Base-by-base conservation (phyloP, 805 yeast genomes). In the Cyberlindnera mississippiensis region DNA sequence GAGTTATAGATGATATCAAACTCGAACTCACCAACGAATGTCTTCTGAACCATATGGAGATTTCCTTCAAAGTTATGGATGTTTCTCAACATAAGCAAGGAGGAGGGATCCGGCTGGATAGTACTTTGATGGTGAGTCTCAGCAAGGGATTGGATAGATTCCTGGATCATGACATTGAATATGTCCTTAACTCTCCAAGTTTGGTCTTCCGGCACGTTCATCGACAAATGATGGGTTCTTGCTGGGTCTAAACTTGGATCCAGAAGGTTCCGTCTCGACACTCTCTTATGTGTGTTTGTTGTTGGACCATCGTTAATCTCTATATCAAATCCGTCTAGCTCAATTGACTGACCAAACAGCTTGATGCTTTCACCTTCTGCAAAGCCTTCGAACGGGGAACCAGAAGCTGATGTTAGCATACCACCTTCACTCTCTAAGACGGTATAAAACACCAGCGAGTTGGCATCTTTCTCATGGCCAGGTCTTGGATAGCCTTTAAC, bases 101-200 rank as follows among this genome's bases (percentile, higher is more conserved):
- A 68, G 4, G 79, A 71, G 10, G 60, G 46, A 16, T 57, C 48
- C 12, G 72, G 67, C 15, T 59, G 46, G 10, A 59, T 50, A 8
- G 62, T 56, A 2, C 48, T 35, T 20, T 48, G 36, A 11, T 46
- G 48, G 10, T 46, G 41, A 3, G 55, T 60, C 17, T 60, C 59
- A 15, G 60, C 43, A 20, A 82, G 55, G 5, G 64, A 59, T 40
- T 72, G 64, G n/a, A 89, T 64, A 7, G 85, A 78, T 38, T 89
- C 93, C 50, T 82, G 81, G 30, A 88, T 51, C 43, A 89, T 48
- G 0, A 87, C 76, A 57, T 78, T 65, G 56, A 80, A 88, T 5
- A 90, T 73, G 40, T 88, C 96, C 43, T 72, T 73, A 4, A 91
- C 93, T 53, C 71, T 72, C 96, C 96, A 89, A 8, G 75, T 70